Percentiles rank a stretch among this genome's conserved stretches.
These are phyloP conservation scores for Thermothielavioides terrestris DNA, from an alignment of 495 filamentous ascomycete species.

Conservation along the genomic window DNA sequence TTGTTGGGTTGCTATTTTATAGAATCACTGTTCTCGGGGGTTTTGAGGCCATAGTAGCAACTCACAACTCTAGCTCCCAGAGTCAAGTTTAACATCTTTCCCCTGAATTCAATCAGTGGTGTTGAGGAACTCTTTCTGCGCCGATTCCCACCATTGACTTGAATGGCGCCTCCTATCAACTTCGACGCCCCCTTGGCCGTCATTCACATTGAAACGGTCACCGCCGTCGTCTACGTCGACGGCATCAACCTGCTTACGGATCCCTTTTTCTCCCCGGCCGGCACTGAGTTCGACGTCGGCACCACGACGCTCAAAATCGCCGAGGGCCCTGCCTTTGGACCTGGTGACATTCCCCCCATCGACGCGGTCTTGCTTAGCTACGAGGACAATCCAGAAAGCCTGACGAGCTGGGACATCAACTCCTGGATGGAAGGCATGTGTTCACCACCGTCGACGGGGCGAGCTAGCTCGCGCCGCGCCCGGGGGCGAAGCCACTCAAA, in stretches of 20 bases:
- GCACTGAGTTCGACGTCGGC: slow-evolving; percentile 30
- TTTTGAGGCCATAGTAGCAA: no score
- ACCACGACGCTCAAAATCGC: slow-evolving; percentile 24
- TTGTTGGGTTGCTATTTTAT: no score
- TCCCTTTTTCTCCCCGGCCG: slow-evolving; percentile 44
- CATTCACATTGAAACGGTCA: slow-evolving; percentile 46
- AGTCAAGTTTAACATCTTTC: no score
- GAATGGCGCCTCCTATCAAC: slow-evolving; percentile 9
- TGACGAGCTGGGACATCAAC: slow-evolving; percentile 35
- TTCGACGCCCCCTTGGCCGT: slow-evolving; percentile 19
- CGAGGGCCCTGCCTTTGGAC: slow-evolving; percentile 28
- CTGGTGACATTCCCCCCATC: slow-evolving; percentile 39
- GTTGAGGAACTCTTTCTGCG: no score
- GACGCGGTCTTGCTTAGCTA: slow-evolving; percentile 47
- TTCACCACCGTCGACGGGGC: slow-evolving; percentile 45
- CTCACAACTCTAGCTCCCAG: no score
- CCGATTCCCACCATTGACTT: no score
- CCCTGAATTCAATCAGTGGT: no score
- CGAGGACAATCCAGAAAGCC: slow-evolving; percentile 49
- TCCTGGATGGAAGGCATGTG: slow-evolving; percentile 42
- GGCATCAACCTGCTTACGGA: slow-evolving; percentile 44
- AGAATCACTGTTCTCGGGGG: no score
- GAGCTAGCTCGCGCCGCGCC: slow-evolving; percentile 33
- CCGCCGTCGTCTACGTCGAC: slow-evolving; percentile 42
- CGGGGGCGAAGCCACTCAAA: slow-evolving; percentile 35